Evolutionary conservation across 2,329 filamentous ascomycete genomes (phyloP).

Genomic region (Furcasterigmium sp.): DNA sequence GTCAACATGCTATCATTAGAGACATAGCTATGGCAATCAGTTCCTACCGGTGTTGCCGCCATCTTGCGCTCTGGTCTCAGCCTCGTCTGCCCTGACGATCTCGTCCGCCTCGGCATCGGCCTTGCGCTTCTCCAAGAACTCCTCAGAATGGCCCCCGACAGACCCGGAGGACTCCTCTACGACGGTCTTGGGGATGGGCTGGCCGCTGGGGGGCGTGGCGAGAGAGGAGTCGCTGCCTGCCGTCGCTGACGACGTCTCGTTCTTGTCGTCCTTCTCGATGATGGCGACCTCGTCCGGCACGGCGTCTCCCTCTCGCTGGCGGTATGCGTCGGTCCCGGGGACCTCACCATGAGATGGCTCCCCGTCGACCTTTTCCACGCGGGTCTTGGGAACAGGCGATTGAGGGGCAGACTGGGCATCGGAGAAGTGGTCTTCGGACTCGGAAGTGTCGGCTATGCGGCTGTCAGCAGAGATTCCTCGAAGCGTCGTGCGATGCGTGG

Average conservation of each 20-base stretch:
- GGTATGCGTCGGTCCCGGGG: slow-evolving; percentile 54
- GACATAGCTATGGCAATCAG: slow-evolving; percentile 9
- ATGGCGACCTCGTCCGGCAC: slow-evolving; percentile 56
- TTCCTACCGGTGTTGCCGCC: slow-evolving; percentile 26
- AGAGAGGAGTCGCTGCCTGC: slow-evolving; percentile 14
- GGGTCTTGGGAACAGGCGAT: slow-evolving; percentile 53
- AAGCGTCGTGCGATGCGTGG: not conserved
- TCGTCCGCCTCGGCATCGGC: slow-evolving; percentile 51
- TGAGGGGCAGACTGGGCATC: slow-evolving; percentile 53
- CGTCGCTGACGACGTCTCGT: slow-evolving; percentile 13
- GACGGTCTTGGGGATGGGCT: slow-evolving; percentile 44
- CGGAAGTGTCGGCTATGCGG: slow-evolving; percentile 43
- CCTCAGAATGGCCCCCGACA: slow-evolving; percentile 36
- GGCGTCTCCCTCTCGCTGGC: slow-evolving; percentile 51
- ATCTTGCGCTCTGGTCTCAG: slow-evolving; percentile 29
- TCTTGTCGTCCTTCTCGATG: slow-evolving; percentile 17
- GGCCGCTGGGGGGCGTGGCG: slow-evolving; percentile 14
- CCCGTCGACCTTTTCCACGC: slow-evolving; percentile 54
- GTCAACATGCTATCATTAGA: slow-evolving; percentile 14
- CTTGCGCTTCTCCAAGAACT: slow-evolving; percentile 38
- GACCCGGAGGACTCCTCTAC: slow-evolving; percentile 46
- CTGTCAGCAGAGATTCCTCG: not conserved
- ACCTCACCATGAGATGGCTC: slow-evolving; percentile 56
- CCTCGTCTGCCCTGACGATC: slow-evolving; percentile 38
- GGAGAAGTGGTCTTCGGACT: slow-evolving; percentile 66